These are phyloP conservation scores for Thraustochytrium sp. DNA, from an alignment of 352 stramenopile species.

Conservation along the genomic window DNA sequence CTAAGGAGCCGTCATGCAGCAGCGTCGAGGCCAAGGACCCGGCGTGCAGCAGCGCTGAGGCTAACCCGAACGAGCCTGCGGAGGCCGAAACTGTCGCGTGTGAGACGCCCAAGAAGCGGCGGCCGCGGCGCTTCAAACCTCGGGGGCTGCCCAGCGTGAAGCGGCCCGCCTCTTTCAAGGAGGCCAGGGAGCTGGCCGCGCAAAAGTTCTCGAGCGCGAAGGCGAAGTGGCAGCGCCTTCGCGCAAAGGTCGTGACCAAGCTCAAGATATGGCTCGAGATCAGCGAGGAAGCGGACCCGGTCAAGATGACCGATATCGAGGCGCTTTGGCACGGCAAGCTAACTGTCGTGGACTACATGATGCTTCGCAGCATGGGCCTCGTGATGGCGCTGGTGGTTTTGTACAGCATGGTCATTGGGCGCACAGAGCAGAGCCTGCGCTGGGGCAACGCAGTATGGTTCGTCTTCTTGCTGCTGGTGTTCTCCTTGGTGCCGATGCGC, in stretches of 20 bases:
- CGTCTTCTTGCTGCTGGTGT: not conserved
- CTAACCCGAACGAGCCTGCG: no score
- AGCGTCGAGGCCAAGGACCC: no score
- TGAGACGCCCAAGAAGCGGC: no score
- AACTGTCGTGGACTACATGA: constrained; percentile 30
- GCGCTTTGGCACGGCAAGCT: constrained; percentile 41
- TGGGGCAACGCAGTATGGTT: constrained; percentile 17
- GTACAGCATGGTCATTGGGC: not conserved
- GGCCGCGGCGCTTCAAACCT: no score
- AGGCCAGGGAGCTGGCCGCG: not conserved
- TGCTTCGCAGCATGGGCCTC: not conserved
- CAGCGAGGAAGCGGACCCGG: constrained; percentile 12
- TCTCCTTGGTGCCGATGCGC: constrained; percentile 22
- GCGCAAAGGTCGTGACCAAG: not conserved
- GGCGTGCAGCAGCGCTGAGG: no score
- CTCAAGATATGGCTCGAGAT: not conserved
- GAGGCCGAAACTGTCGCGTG: no score
- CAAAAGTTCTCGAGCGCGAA: not conserved
- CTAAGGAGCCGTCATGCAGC: no score
- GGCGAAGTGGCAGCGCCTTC: not conserved
- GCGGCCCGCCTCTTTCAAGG: no score
- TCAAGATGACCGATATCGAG: constrained; percentile 42
- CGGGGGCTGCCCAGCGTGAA: no score
- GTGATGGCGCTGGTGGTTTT: not conserved
- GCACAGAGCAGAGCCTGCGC: not conserved